These are phyloP conservation scores for Aspergillus sp. DNA, from an alignment of 2,329 filamentous ascomycete species.

Conservation along the genomic window DNA sequence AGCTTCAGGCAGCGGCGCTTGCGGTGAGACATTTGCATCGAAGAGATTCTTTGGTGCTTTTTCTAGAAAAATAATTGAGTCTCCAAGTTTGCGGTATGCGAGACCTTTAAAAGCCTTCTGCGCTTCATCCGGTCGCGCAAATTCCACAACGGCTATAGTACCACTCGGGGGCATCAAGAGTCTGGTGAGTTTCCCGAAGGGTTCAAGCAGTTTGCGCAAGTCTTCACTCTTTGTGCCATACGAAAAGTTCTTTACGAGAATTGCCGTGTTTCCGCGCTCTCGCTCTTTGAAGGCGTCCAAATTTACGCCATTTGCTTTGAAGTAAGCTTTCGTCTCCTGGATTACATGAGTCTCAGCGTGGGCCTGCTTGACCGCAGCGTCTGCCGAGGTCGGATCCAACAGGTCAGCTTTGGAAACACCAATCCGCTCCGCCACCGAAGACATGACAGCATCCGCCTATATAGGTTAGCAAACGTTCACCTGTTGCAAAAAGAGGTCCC, in stretches of 20 bases:
- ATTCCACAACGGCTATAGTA: constrained; percentile 92
- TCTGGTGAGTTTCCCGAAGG: constrained; percentile 76
- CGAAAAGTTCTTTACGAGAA: constrained; percentile 93
- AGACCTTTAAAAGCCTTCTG: constrained; percentile 80
- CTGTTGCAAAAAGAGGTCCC: not conserved
- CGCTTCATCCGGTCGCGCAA: constrained; percentile 73
- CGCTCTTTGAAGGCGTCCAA: constrained; percentile 85
- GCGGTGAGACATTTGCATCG: constrained; percentile 35
- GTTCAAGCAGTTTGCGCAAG: constrained; percentile 76
- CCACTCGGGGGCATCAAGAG: constrained; percentile 91
- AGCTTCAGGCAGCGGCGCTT: constrained; percentile 28
- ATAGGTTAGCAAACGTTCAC: constrained; percentile 20
- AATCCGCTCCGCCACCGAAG: constrained; percentile 80
- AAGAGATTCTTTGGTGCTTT: constrained; percentile 88
- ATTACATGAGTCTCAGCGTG: constrained; percentile 95
- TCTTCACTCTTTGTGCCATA: constrained; percentile 79
- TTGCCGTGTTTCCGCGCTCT: constrained; percentile 79
- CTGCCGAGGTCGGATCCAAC: constrained; percentile 90
- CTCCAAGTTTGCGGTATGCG: constrained; percentile 87
- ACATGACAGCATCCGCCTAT: constrained; percentile 78
- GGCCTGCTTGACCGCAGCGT: constrained; percentile 93
- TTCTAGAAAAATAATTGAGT: constrained; percentile 87
- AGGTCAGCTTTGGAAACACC: constrained; percentile 89
- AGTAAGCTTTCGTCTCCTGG: constrained; percentile 92
- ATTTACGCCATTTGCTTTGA: constrained; percentile 82